Evolutionary conservation across 148 eudicot species (phyloP).

Genomic region (Polygonum maritimum): DNA sequence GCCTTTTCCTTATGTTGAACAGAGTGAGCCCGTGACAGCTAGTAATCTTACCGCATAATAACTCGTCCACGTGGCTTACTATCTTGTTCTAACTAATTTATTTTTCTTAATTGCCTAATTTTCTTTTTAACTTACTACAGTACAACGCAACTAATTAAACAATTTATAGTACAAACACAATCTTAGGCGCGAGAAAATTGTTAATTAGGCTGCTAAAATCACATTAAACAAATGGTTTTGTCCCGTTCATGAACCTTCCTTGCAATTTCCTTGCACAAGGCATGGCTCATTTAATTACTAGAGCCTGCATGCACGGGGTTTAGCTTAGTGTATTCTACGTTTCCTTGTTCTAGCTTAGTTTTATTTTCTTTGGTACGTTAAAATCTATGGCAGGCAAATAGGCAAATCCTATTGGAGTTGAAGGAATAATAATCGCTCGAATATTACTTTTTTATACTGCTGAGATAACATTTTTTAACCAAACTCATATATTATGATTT

Average conservation of each 20-base stretch:
- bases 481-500: not conserved
- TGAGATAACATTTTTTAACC: not conserved
- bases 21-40: constrained; percentile 5
- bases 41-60: not conserved
- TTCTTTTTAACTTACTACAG: too few species aligned
- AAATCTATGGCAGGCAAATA: not conserved
- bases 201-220: not conserved
- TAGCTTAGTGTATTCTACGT: constrained; percentile 3
- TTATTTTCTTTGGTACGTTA: not conserved
- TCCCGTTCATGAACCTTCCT: not conserved
- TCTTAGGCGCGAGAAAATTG: not conserved
- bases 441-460: not conserved
- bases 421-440: not conserved
- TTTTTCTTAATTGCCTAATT: not conserved
- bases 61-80: not conserved
- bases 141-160: too few species aligned
- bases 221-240: not conserved
- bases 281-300: not conserved
- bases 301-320: constrained; percentile 4
- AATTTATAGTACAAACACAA: too few species aligned
- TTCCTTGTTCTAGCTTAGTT: not conserved
- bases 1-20: not conserved
- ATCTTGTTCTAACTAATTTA: not conserved
- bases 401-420: not conserved
- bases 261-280: not conserved